These are phyloP conservation scores for Mycena venus DNA, from an alignment of 768 basidiomycete species.

Conservation along the genomic window DNA sequence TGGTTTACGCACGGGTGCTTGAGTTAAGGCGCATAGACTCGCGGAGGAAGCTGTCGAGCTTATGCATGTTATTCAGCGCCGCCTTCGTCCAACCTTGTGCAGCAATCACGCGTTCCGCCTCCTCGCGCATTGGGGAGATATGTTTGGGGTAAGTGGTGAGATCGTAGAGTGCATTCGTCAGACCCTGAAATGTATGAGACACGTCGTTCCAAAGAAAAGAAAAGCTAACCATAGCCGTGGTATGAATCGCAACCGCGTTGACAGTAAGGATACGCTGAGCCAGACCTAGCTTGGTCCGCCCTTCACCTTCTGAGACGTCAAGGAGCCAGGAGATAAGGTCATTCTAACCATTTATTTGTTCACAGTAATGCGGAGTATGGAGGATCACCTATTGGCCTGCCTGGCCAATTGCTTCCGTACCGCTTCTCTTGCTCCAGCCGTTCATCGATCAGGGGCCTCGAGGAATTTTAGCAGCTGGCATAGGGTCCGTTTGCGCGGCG, in stretches of 20 bases:
- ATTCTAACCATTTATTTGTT: constrained; percentile 44
- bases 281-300: constrained; percentile 41
- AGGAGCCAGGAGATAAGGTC: constrained; percentile 56
- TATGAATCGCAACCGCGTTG: constrained; percentile 49
- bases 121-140: no score
- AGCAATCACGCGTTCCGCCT: no score
- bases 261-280: constrained; percentile 47
- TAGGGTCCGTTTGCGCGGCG: constrained; percentile 19
- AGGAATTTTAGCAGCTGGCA: constrained; percentile 34
- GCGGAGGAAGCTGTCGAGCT: no score
- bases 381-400: constrained; percentile 41
- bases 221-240: background rate
- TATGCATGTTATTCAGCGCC: no score
- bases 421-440: constrained; percentile 41
- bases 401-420: constrained; percentile 42
- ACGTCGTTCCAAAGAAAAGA: no score
- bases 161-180: no score
- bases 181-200: no score
- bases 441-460: constrained; percentile 47
- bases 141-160: no score
- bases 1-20: no score
- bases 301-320: constrained; percentile 42
- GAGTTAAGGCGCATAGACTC: no score
- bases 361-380: background rate
- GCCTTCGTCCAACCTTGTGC: no score